Conservation (phyloP, 176 grass and related monocot genomes). For the Pontederia crassipes region DNA sequence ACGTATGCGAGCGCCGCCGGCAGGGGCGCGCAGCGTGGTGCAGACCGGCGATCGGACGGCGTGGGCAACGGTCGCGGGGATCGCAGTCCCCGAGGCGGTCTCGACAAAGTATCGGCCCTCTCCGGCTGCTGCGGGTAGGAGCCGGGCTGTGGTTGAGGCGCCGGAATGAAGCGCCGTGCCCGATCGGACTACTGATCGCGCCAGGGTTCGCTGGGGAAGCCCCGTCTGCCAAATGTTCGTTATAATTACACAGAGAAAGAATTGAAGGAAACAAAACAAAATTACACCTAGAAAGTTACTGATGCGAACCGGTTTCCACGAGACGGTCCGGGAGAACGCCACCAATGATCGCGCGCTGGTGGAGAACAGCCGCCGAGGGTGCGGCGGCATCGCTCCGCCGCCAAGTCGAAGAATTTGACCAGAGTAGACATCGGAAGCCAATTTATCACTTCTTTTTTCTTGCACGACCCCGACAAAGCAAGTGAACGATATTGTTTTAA, state of each 20-base stretch:
- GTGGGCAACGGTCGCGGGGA: slow-evolving; percentile 45
- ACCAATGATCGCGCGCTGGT: slow-evolving; percentile 8
- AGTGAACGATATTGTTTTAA: too few species aligned
- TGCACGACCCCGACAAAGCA: too few species aligned
- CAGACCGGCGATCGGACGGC: slow-evolving; percentile 49
- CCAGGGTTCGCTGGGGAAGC: slow-evolving; percentile 54
- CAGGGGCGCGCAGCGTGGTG: slow-evolving; percentile 39
- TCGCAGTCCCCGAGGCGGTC: slow-evolving; percentile 8
- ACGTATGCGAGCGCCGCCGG: slow-evolving; percentile 22
- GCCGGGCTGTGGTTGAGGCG: slow-evolving; percentile 21
- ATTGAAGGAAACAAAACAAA: background rate
- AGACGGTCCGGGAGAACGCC: slow-evolving; percentile 39
- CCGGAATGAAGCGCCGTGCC: slow-evolving; percentile 77
- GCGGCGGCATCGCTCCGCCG: too few species aligned
- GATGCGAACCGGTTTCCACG: slow-evolving; percentile 43
- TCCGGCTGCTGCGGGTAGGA: slow-evolving; percentile 65
- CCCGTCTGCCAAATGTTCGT: slow-evolving; percentile 33
- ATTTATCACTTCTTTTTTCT: too few species aligned
- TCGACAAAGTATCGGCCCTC: slow-evolving; percentile 74
- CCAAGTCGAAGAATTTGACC: too few species aligned
- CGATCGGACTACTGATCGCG: slow-evolving; percentile 32
- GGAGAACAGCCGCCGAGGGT: slow-evolving; percentile 5
- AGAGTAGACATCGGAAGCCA: too few species aligned
- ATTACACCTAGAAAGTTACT: background rate
- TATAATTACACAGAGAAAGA: background rate